Evolutionary conservation across 106 monocot species (phyloP).

Genomic region (Allium cepa): DNA sequence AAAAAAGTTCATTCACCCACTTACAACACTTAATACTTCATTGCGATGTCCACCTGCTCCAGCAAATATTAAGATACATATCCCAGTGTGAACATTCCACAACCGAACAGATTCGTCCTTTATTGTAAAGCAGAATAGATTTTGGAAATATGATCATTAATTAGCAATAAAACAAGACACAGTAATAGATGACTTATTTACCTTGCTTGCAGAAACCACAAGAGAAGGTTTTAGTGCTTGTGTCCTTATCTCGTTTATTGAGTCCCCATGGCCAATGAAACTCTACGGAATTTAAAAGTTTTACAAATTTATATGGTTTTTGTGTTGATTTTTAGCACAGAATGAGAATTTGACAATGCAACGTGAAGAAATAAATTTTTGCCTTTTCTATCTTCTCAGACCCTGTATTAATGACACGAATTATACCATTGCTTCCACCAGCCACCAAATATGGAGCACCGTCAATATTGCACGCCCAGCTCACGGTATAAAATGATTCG

Average conservation of each 20-base stretch:
- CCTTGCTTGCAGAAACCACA: conserved; percentile 94
- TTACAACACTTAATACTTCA: conserved; percentile 99
- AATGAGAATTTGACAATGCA: neutral
- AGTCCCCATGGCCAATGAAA: conserved; percentile 95
- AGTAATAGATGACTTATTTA: neutral
- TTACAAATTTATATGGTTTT: too few relatives aligned
- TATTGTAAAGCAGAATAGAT: too few relatives aligned
- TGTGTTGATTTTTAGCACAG: neutral
- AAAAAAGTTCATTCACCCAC: conserved; percentile 83
- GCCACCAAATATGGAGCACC: conserved; percentile 83
- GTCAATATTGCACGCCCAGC: conserved; percentile 89
- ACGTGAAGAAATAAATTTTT: conserved; percentile 1
- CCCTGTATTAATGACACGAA: conserved; percentile 83
- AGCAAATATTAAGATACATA: conserved; percentile 98
- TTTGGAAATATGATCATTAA: too few relatives aligned
- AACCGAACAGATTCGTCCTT: conserved; percentile 95
- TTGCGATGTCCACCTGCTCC: conserved; percentile 97
- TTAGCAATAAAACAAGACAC: too few relatives aligned
- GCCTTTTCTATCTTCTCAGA: conserved; percentile 88
- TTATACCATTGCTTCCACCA: conserved; percentile 92
- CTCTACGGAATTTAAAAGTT: conserved; percentile 27
- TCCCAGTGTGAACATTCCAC: conserved; percentile 97
- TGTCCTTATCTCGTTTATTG: conserved; percentile 92
- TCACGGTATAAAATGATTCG: conserved; percentile 75
- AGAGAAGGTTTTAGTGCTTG: conserved; percentile 93